Conservation (phyloP, 257 asterid species). For the Anisodus acutangulus region DNA sequence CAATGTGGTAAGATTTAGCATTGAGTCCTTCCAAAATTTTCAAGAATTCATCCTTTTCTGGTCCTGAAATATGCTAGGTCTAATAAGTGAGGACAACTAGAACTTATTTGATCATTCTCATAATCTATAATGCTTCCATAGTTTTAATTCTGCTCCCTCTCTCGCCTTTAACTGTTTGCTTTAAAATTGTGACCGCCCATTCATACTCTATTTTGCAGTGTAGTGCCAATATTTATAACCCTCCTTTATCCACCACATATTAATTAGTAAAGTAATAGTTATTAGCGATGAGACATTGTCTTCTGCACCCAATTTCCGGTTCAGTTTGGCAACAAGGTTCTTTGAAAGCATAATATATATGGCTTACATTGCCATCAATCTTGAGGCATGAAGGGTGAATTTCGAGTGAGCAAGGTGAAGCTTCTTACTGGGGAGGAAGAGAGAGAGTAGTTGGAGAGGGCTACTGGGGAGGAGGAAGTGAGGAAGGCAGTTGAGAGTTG, state of each 20-base stretch:
- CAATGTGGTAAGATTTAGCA: neutral
- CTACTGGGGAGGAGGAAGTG: too few species aligned
- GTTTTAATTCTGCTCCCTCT: neutral
- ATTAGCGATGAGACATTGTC: neutral
- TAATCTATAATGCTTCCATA: neutral
- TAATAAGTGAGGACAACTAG: neutral
- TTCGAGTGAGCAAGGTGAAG: neutral
- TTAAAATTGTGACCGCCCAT: neutral
- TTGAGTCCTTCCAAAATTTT: slow-evolving; percentile 20
- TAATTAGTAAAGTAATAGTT: neutral
- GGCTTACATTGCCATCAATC: neutral
- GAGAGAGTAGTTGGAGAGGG: too few species aligned
- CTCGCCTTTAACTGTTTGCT: neutral
- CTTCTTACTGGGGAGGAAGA: neutral
- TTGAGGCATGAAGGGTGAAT: neutral
- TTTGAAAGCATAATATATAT: neutral
- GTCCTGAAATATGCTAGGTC: neutral
- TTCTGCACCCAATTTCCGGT: neutral
- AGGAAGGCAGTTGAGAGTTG: too few species aligned
- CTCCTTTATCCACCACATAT: neutral
- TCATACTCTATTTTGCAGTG: neutral
- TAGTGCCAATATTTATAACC: neutral
- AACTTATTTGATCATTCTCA: neutral
- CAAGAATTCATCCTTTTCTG: slow-evolving; percentile 11
- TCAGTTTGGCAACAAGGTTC: neutral